Percentiles rank a stretch among this genome's conserved stretches.
These are phyloP conservation scores for Colletotrichum lupini DNA, from an alignment of 2,329 filamentous ascomycete species.

Conservation along the genomic window DNA sequence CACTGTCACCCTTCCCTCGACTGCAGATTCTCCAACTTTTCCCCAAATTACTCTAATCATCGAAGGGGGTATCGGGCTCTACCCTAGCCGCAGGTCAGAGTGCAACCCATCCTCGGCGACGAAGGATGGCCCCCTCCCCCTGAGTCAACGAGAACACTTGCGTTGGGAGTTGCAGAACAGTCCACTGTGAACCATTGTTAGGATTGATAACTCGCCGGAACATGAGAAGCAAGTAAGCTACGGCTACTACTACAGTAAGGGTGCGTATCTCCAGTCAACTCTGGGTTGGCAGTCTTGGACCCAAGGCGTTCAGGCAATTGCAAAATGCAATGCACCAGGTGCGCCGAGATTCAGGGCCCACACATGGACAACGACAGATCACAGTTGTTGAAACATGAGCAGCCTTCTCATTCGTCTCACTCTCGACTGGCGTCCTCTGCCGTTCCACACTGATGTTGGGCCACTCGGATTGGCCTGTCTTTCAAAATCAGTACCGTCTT, in stretches of 20 bases:
- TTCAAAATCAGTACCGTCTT: slow-evolving; percentile 12
- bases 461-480: slow-evolving; percentile 6
- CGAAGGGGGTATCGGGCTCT: not conserved
- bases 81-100: slow-evolving; percentile 24
- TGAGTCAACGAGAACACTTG: not conserved
- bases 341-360: slow-evolving; percentile 26
- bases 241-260: not conserved
- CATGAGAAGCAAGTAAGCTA: not conserved
- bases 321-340: slow-evolving; percentile 5
- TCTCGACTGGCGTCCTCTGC: slow-evolving; percentile 11
- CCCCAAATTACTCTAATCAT: slow-evolving; percentile 30
- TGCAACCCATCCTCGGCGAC: slow-evolving; percentile 23
- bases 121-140: slow-evolving; percentile 15
- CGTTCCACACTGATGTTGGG: slow-evolving; percentile 17
- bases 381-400: not conserved
- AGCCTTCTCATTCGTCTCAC: slow-evolving; percentile 2
- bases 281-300: not conserved
- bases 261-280: not conserved
- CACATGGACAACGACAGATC: not conserved
- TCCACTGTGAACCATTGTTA: slow-evolving; percentile 5
- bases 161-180: not conserved
- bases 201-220: not conserved
- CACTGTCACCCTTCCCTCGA: slow-evolving; percentile 22
- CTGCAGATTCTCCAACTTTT: slow-evolving; percentile 33
- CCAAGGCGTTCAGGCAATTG: not conserved